Evolutionary conservation across 2,329 filamentous ascomycete species (phyloP).

Genomic region (Cladosporium sphaerospermum): DNA sequence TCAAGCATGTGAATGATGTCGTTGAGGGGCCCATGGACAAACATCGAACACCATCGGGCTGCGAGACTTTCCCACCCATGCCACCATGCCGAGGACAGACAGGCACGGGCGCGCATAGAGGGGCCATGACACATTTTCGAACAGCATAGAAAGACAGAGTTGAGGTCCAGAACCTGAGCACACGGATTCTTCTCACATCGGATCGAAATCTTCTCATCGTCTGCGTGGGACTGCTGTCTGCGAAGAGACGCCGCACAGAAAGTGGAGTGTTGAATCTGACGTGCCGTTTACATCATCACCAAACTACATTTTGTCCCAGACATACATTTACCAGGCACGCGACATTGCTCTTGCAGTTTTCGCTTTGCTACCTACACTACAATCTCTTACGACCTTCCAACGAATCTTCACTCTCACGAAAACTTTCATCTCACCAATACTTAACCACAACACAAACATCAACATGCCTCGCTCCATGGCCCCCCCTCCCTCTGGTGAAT

Average conservation of each 20-base stretch:
- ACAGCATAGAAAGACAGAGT: not conserved
- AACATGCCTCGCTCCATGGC: slow-evolving; percentile 32
- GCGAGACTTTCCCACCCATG: not conserved
- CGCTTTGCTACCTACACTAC: not conserved
- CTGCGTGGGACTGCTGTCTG: not conserved
- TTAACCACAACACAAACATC: slow-evolving; percentile 3
- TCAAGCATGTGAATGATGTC: not conserved
- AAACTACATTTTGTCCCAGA: not conserved
- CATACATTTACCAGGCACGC: slow-evolving; percentile 6
- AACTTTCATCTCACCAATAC: not conserved
- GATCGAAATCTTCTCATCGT: not conserved
- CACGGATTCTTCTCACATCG: not conserved
- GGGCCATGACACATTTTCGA: slow-evolving; percentile 8
- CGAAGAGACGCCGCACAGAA: slow-evolving; percentile 8
- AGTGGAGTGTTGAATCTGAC: not conserved
- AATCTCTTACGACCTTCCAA: not conserved
- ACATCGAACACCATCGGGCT: slow-evolving; percentile 3
- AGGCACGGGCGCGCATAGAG: not conserved
- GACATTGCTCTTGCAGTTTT: not conserved
- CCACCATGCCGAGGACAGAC: slow-evolving; percentile 1
- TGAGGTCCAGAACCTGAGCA: not conserved
- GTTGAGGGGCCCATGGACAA: slow-evolving; percentile 1
- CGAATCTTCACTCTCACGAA: not conserved
- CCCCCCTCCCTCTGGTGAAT: slow-evolving; percentile 33
- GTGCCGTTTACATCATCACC: slow-evolving; percentile 9